A percentile compares a stretch with the other conserved stretches of the same genome.
Conservation (phyloP, 2,329 filamentous ascomycete species). For the Amesomyces nigricolor region DNA sequence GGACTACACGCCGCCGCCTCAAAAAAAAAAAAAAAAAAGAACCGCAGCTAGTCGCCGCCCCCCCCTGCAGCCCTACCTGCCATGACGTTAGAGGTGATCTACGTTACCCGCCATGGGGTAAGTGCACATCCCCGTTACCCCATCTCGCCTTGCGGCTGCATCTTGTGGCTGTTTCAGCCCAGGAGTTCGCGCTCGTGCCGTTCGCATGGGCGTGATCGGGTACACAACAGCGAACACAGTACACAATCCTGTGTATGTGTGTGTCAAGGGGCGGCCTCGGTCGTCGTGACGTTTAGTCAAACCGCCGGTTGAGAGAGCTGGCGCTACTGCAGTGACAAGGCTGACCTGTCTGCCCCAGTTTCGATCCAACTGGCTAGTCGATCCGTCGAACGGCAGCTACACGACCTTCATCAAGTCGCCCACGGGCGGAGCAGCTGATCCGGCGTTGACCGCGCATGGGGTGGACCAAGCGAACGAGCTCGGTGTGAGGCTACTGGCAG, state of each 20-base stretch:
- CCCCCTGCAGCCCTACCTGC: conserved; percentile 1
- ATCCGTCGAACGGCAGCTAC: conserved; percentile 75
- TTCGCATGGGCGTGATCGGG: background rate
- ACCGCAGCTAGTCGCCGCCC: background rate
- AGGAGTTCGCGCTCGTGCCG: background rate
- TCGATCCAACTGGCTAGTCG: conserved; percentile 82
- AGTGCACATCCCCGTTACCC: conserved; percentile 32
- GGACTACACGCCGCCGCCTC: background rate
- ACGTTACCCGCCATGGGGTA: conserved; percentile 70
- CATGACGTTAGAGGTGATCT: conserved; percentile 67
- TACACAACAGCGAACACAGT: too few relatives aligned
- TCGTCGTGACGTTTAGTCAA: background rate
- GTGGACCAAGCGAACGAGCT: conserved; percentile 78
- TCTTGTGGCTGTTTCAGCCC: conserved; percentile 3
- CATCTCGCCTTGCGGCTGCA: background rate
- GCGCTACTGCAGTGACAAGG: background rate
- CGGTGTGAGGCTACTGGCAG: conserved; percentile 54
- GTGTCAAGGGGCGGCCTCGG: background rate
- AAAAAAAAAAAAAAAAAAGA: conserved; percentile 4
- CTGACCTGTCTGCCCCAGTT: conserved; percentile 53
- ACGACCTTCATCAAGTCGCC: conserved; percentile 67
- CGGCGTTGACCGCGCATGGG: conserved; percentile 79
- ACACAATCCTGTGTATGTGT: background rate
- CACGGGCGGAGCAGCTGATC: conserved; percentile 83
- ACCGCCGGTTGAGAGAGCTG: background rate